phyloP scores from a whole-genome alignment of 1,284 basidiomycete genomes.

The Tilletia caries region DNA sequence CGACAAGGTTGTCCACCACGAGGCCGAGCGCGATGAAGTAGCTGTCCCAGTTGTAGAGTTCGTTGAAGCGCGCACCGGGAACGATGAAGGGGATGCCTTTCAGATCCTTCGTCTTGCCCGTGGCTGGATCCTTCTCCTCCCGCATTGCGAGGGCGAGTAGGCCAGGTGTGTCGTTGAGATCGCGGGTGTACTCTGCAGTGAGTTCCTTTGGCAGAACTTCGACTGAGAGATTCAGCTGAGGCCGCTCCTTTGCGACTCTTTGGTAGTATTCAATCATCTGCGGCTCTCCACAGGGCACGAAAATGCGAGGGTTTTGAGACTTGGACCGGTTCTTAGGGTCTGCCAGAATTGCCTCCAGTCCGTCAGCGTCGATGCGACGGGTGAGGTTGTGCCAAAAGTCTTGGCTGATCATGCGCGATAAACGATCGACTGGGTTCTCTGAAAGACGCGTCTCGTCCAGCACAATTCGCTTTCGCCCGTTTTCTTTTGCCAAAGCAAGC shows the following conservation, averaged over 20 bases:
- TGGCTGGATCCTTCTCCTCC: slow-evolving; percentile 66
- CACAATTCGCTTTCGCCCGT: slow-evolving; percentile 89
- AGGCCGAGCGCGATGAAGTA: slow-evolving; percentile 93
- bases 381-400: slow-evolving; percentile 98
- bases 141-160: slow-evolving; percentile 90
- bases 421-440: slow-evolving; percentile 93
- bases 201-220: slow-evolving; percentile 84
- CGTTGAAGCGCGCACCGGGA: slow-evolving; percentile 94
- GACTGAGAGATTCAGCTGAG: slow-evolving; percentile 82
- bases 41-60: slow-evolving; percentile 65
- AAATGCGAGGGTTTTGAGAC: slow-evolving; percentile 69
- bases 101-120: slow-evolving; percentile 62
- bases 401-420: slow-evolving; percentile 96
- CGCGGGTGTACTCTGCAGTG: slow-evolving; percentile 84
- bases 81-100: slow-evolving; percentile 92
- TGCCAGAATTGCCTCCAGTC: slow-evolving; percentile 89
- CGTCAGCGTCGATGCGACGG: slow-evolving; percentile 91
- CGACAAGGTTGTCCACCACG: slow-evolving; percentile 85
- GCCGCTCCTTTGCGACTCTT: slow-evolving; percentile 56
- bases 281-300: slow-evolving; percentile 85
- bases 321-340: slow-evolving; percentile 75
- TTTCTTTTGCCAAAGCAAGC: slow-evolving; percentile 91
- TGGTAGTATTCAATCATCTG: slow-evolving; percentile 90
- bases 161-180: slow-evolving; percentile 87
- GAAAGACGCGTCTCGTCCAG: slow-evolving; percentile 93